Conservation (phyloP, 192 early-diverging fungal genomes). For the Backusella westeae region DNA sequence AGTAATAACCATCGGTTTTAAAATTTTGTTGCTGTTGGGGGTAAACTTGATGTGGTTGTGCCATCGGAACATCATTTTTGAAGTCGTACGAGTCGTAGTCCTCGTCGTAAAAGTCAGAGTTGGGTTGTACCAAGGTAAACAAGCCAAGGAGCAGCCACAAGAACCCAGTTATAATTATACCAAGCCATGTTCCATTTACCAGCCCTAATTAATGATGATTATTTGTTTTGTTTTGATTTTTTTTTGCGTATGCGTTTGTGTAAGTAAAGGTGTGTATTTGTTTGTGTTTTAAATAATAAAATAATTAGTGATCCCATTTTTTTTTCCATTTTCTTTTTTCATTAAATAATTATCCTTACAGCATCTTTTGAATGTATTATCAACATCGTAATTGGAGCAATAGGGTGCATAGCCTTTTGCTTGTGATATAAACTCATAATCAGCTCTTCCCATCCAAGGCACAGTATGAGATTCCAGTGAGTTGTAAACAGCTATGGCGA, state of each 20-base stretch:
- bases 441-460: background rate
- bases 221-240: background rate
- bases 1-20: background rate
- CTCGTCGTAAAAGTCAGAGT: conserved; percentile 1
- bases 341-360: conserved; percentile 2
- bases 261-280: background rate
- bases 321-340: background rate
- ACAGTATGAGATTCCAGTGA: background rate
- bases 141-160: conserved; percentile 12
- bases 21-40: background rate
- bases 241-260: background rate
- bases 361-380: conserved; percentile 5
- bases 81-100: conserved; percentile 17
- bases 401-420: background rate
- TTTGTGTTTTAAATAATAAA: background rate
- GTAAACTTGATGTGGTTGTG: background rate
- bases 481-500: conserved; percentile 9
- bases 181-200: conserved; percentile 13
- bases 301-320: background rate
- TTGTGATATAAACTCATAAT: background rate
- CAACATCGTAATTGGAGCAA: background rate
- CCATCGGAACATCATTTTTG: conserved; percentile 14
- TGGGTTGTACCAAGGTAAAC: conserved; percentile 7
- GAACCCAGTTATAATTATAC: background rate
- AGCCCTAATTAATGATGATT: background rate